Base-by-base conservation (phyloP, 495 filamentous ascomycete species). In the Trichoderma virens region DNA sequence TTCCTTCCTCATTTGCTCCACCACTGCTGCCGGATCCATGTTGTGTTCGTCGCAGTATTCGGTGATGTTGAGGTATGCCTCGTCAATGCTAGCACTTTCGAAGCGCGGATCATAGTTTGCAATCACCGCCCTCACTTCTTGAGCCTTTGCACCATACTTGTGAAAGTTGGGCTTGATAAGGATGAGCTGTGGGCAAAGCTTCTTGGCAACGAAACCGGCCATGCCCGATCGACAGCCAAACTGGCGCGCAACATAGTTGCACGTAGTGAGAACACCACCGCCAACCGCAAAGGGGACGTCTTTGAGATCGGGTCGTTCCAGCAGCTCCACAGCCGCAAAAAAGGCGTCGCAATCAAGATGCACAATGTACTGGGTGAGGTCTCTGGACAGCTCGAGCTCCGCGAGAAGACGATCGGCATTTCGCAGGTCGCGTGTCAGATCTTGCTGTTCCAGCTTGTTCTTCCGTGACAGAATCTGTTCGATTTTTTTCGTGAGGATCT, bases 281-380 rank as follows among this genome's bases (percentile, higher is more conserved):
- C 94, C 94, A 0, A 98, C 94, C 0, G 94, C 92, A 78, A 99
- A 96, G 0, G 94, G 94, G 0, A 97, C 82, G 61, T 92, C 82
- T 65, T 89, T 90, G 34, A 99, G 83, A 69, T 97, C 93, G 0
- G 94, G 95, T 6, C 89, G 82, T 72, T 97, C 92, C 30, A 99
- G 83, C 69, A 90, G 91, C 73, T 98, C 94, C 8, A 98, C 95
- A 0, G 93, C 90, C 0, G 94, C 94, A 70, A 93, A 99, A 77
- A 99, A 99, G 23, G 95, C 94, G 77, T 99, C 94, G 73, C 94
- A 99, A 74, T 99, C 94, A 34, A 99, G 81, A 72, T 99, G 94
- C 0, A 97, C 87, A 30, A 98, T 83, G 59, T 83, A 77, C 71
- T 97, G 94, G 3, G 80, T 79, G n/a, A 98, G 78, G 70, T 98